phyloP scores from a whole-genome alignment of 108 stramenopile genomes.

The Skeletonema menzelii region DNA sequence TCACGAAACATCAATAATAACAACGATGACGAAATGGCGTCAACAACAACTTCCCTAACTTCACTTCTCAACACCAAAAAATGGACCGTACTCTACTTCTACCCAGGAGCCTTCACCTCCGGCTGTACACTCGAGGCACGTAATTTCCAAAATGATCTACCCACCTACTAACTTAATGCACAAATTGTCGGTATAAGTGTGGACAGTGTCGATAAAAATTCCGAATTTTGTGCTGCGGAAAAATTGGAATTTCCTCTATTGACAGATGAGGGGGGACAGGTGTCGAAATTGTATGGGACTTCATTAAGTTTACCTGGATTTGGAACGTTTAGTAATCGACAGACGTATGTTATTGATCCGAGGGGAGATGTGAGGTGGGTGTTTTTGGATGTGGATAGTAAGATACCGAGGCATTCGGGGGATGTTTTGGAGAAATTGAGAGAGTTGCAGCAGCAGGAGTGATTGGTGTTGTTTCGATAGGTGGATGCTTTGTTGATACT shows the following conservation, averaged over 20 bases:
- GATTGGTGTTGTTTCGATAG: not conserved
- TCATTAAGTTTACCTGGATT: conserved; percentile 74
- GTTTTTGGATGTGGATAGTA: conserved; percentile 78
- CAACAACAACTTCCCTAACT: not conserved
- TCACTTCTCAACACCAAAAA: conserved; percentile 13
- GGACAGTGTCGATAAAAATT: conserved; percentile 81
- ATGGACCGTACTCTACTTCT: conserved; percentile 86
- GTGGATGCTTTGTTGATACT: not conserved
- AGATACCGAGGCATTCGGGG: conserved; percentile 60
- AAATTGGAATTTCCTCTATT: conserved; percentile 79
- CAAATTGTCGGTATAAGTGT: conserved; percentile 84
- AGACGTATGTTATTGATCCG: conserved; percentile 87
- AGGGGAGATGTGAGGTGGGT: conserved; percentile 72
- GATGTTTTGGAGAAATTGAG: conserved; percentile 77
- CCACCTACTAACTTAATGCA: conserved; percentile 58
- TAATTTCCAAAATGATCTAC: conserved; percentile 62
- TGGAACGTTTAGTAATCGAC: conserved; percentile 81
- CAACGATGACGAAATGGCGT: too few relatives aligned
- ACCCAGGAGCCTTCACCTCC: conserved; percentile 81
- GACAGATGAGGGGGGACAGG: conserved; percentile 62
- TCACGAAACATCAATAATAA: not conserved
- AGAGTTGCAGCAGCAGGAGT: conserved; percentile 51
- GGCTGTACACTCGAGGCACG: conserved; percentile 87
- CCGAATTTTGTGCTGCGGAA: conserved; percentile 71
- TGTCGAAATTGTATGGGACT: conserved; percentile 61